Base-by-base conservation (phyloP, 345 rosid genomes). In the Gossypium bickii region DNA sequence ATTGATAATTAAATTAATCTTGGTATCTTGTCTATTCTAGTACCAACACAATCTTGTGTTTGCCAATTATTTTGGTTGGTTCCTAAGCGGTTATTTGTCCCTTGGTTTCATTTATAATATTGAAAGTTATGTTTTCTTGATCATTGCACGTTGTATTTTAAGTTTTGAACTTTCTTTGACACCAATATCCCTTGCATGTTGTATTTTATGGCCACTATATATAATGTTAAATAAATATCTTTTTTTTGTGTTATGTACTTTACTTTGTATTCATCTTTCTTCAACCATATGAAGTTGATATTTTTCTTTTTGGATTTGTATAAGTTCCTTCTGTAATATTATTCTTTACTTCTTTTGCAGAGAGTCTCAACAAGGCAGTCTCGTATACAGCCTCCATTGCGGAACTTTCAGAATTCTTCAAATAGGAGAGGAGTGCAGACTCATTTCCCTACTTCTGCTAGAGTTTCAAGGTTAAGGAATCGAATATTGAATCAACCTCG, bases 401-500 rank as follows among this genome's bases (percentile, higher is more conserved):
- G 75, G 65, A 69, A 82, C 71, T 80, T 76, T 45, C 89, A 60
- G 48, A 77, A 76, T 75, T 71, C 88, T 80, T 77, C 84, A 41
- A 82, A 81, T 73, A 84, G 97, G 80, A 86, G 97, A 82, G 62
- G 79, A 44, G 63, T 76, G 74, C 85, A 79, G 51, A 73, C 79
- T 72, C 85, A 71, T 82, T 75, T 72, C 81, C 86, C 85, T 48
- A 76, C 75, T 76, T 17, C 83, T 56, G 62, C 73, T 68, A 86
- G 92, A 82, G 78, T 77, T 69, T 81, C 89, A 29, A 79, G 67
- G 65, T 80, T 80, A 76, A 83, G 97, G 84, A 85, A 79, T 82
- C 86, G 78, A 57, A 66, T 84, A 34, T 73, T 80, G 69, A 83
- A 83, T 73, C 86, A 77, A 41, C 62, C 89, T 73, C 74, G 89